These are phyloP conservation scores for Termitomyces sp. DNA, from an alignment of 768 basidiomycete species.

Conservation along the genomic window DNA sequence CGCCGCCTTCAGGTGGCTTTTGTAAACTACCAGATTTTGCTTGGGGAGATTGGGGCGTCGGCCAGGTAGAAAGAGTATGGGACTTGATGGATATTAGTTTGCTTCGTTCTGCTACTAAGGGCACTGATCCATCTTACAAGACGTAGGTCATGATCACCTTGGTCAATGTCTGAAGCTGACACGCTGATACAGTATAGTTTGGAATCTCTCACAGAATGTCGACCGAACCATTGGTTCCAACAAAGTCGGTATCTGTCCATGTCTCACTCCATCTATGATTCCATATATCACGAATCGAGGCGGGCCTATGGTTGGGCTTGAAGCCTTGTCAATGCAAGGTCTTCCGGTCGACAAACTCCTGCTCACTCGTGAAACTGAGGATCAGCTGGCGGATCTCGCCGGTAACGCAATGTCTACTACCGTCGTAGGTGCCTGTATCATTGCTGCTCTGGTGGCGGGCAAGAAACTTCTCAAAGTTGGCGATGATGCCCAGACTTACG, in stretches of 20 bases:
- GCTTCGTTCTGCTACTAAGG: slow-evolving; percentile 76
- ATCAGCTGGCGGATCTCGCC: slow-evolving; percentile 90
- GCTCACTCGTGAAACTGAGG: slow-evolving; percentile 89
- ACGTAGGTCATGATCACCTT: slow-evolving; percentile 54
- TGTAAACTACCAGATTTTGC: slow-evolving; percentile 87
- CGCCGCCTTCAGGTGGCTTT: slow-evolving; percentile 56
- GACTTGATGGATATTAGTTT: slow-evolving; percentile 92
- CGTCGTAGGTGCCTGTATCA: slow-evolving; percentile 87
- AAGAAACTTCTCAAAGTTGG: slow-evolving; percentile 67
- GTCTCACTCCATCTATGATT: slow-evolving; percentile 95
- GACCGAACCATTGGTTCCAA: slow-evolving; percentile 84
- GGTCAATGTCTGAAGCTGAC: slow-evolving; percentile 13
- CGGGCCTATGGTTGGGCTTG: slow-evolving; percentile 91
- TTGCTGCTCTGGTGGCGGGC: slow-evolving; percentile 74
- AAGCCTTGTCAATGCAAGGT: slow-evolving; percentile 92
- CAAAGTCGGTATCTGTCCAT: slow-evolving; percentile 84
- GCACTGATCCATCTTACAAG: slow-evolving; percentile 85
- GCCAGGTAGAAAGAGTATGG: slow-evolving; percentile 93
- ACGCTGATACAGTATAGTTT: slow-evolving; percentile 61
- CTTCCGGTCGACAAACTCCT: slow-evolving; percentile 90
- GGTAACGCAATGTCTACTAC: slow-evolving; percentile 99
- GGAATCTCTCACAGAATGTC: slow-evolving; percentile 97
- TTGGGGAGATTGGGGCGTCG: slow-evolving; percentile 93
- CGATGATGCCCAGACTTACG: slow-evolving; percentile 64
- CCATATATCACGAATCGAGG: slow-evolving; percentile 95